These are phyloP conservation scores for Lachancea lanzarotensis DNA, from an alignment of 805 yeast species.

Conservation along the genomic window DNA sequence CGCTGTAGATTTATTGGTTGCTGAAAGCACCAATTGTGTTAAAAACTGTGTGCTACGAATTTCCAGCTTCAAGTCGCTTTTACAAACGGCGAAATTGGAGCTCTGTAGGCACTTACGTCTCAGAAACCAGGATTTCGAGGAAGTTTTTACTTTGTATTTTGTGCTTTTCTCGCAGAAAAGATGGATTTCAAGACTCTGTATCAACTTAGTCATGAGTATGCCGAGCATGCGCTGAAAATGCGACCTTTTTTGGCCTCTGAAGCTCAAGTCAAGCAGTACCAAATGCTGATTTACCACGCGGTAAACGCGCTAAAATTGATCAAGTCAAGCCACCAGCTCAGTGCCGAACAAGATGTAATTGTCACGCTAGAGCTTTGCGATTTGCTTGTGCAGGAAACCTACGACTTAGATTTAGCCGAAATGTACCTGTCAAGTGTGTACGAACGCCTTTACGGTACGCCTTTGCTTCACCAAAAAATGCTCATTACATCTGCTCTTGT, in stretches of 20 bases:
- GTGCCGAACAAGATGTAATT: slow-evolving; percentile 24
- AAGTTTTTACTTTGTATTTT: no score
- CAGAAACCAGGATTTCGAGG: no score
- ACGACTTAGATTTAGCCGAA: slow-evolving; percentile 26
- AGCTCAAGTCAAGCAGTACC: slow-evolving; percentile 28
- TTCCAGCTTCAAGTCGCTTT: background rate
- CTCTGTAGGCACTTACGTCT: background rate
- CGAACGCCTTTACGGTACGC: slow-evolving; percentile 22
- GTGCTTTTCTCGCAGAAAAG: background rate
- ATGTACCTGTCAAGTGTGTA: slow-evolving; percentile 20
- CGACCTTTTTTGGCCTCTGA: slow-evolving; percentile 16
- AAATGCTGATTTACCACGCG: slow-evolving; percentile 27
- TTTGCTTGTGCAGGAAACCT: slow-evolving; percentile 28
- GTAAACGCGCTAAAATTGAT: slow-evolving; percentile 19
- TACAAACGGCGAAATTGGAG: background rate
- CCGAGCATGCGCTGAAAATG: slow-evolving; percentile 17
- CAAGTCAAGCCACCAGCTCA: slow-evolving; percentile 13
- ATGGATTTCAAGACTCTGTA: slow-evolving; percentile 5
- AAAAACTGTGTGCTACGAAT: background rate
- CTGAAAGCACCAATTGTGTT: background rate
- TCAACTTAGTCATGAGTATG: slow-evolving; percentile 24
- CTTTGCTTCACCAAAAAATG: slow-evolving; percentile 17
- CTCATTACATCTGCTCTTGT: slow-evolving; percentile 19
- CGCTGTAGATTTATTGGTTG: background rate
- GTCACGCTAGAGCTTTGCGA: slow-evolving; percentile 24